Evolutionary conservation across 805 yeast species (phyloP).

Genomic region (Kodamaea kaohsiungensis): DNA sequence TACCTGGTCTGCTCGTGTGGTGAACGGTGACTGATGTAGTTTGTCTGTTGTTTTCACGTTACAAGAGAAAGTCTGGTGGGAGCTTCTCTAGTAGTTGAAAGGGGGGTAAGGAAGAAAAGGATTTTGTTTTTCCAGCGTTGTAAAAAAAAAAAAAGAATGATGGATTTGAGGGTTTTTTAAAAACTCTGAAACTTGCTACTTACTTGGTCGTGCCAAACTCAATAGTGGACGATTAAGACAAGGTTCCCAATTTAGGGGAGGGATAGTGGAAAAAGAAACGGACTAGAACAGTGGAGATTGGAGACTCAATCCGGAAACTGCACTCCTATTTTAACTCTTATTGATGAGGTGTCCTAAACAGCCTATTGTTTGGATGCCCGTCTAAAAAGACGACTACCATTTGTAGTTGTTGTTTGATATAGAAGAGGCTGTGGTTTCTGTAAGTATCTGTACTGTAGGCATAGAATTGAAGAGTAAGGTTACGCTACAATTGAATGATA

Average conservation of each 20-base stretch:
- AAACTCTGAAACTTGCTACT: slow-evolving; percentile 4
- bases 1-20: slow-evolving; percentile 1
- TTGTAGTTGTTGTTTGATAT: neutral
- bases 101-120: slow-evolving; percentile 6
- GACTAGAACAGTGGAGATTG: neutral
- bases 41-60: slow-evolving; percentile 8
- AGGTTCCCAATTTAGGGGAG: slow-evolving; percentile 3
- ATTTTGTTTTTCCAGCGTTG: slow-evolving; percentile 7
- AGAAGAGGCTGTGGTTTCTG: neutral
- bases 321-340: neutral
- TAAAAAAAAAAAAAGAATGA: slow-evolving; percentile 9
- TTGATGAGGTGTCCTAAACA: neutral
- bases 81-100: slow-evolving; percentile 7
- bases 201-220: slow-evolving; percentile 2
- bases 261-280: neutral
- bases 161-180: slow-evolving; percentile 7
- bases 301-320: neutral
- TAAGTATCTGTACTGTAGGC: too few relatives aligned
- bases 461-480: neutral
- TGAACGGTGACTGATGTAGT: slow-evolving; percentile 8
- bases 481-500: too few relatives aligned
- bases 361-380: neutral
- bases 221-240: neutral
- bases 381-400: neutral
- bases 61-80: slow-evolving; percentile 9